Evolutionary conservation across 805 yeast species (phyloP).

Genomic region (Saccharomyces kudriavzevii): DNA sequence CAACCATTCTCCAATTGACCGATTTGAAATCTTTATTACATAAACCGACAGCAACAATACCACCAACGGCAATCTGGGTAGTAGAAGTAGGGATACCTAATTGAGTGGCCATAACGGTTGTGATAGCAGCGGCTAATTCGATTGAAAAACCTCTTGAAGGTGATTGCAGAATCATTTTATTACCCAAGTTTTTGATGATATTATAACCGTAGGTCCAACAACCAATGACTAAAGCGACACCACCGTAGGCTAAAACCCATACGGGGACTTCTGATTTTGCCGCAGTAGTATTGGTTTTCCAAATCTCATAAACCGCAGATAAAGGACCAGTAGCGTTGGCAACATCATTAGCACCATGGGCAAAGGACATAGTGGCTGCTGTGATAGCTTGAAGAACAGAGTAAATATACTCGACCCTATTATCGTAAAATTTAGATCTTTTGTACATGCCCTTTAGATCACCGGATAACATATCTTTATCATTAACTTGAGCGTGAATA

Average conservation of each 20-base stretch:
- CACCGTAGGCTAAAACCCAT: conserved; percentile 66
- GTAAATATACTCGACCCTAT: conserved; percentile 59
- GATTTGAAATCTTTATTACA: conserved; percentile 57
- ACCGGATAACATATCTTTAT: conserved; percentile 37
- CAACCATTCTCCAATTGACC: conserved; percentile 71
- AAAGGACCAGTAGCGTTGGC: conserved; percentile 74
- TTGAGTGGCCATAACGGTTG: conserved; percentile 69
- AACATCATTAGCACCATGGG: conserved; percentile 77
- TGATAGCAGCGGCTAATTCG: conserved; percentile 71
- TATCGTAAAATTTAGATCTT: conserved; percentile 58
- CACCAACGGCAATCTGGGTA: conserved; percentile 73
- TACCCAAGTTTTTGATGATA: conserved; percentile 64
- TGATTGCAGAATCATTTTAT: conserved; percentile 64
- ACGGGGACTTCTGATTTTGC: conserved; percentile 52
- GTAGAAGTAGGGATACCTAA: conserved; percentile 67
- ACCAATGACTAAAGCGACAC: conserved; percentile 58
- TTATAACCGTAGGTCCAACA: conserved; percentile 65
- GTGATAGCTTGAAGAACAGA: conserved; percentile 64
- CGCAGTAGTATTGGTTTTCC: conserved; percentile 43
- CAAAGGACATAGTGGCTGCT: conserved; percentile 73
- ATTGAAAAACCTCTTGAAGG: conserved; percentile 73
- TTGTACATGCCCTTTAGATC: conserved; percentile 45
- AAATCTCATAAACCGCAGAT: conserved; percentile 53
- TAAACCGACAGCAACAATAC: conserved; percentile 66
- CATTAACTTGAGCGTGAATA: conserved; percentile 38